Percentiles rank a stretch among this genome's conserved stretches.
phyloP scores from a whole-genome alignment of 1,139 yeast species.

The Geotrichum citri-aurantii region DNA sequence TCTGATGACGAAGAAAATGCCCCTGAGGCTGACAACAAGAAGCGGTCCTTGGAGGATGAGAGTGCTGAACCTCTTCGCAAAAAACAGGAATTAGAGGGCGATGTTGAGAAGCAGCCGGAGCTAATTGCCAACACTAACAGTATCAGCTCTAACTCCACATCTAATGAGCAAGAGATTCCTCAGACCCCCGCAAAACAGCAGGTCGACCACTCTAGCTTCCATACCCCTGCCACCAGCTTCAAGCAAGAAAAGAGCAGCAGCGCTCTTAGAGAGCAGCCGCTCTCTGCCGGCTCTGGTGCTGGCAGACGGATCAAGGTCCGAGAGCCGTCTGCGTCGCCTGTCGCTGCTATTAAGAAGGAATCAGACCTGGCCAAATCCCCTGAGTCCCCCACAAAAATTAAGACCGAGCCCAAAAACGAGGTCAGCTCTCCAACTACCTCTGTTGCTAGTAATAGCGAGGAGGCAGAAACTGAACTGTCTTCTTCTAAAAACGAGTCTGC shows the following conservation, averaged over 20 bases:
- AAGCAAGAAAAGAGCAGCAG: neutral
- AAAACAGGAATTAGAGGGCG: neutral
- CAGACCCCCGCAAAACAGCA: neutral
- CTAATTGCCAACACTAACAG: neutral
- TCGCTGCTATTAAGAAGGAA: neutral
- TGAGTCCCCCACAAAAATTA: neutral
- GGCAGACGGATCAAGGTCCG: neutral
- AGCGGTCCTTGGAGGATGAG: neutral
- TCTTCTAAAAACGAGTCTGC: constrained; percentile 9
- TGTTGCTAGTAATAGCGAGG: constrained; percentile 10
- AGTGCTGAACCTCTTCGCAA: neutral
- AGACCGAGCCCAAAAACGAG: neutral
- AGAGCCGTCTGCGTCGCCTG: neutral
- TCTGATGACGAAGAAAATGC: neutral
- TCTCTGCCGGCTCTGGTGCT: neutral
- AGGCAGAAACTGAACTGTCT: constrained; percentile 13
- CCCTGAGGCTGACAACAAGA: neutral
- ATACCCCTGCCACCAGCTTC: neutral
- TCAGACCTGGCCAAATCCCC: neutral
- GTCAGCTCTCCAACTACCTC: neutral
- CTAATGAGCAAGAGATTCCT: neutral
- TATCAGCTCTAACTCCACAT: too few species aligned
- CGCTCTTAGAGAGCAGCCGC: neutral
- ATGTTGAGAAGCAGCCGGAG: neutral
- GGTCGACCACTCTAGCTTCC: neutral